phyloP scores from a whole-genome alignment of 306 rosid genomes.

The Canavalia gladiata region DNA sequence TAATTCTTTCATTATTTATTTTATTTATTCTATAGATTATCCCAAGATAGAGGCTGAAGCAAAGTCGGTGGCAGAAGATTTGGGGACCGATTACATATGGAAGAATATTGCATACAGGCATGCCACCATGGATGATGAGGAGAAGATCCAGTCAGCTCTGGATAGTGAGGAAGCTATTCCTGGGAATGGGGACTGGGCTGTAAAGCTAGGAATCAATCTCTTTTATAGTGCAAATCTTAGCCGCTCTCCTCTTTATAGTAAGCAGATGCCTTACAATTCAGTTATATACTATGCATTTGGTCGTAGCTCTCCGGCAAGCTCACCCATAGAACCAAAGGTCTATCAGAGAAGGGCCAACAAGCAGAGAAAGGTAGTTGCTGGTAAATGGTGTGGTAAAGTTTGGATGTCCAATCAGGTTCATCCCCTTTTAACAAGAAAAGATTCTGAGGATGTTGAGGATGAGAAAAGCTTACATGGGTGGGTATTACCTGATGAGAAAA shows the following conservation, averaged over 20 bases:
- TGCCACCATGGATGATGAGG: slow-evolving; percentile 80
- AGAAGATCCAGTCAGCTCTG: slow-evolving; percentile 84
- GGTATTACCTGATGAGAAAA: slow-evolving; percentile 64
- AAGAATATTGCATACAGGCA: slow-evolving; percentile 67
- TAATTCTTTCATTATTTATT: slow-evolving; percentile 43
- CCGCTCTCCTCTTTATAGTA: slow-evolving; percentile 92
- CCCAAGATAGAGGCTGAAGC: slow-evolving; percentile 95
- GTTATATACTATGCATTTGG: slow-evolving; percentile 94
- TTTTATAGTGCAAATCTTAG: slow-evolving; percentile 94
- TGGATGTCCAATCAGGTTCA: slow-evolving; percentile 99
- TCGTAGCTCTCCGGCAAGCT: slow-evolving; percentile 68
- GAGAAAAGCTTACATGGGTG: slow-evolving; percentile 59
- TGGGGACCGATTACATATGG: slow-evolving; percentile 72
- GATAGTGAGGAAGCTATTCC: slow-evolving; percentile 91
- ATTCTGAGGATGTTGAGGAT: slow-evolving; percentile 66
- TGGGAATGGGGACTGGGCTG: slow-evolving; percentile 97
- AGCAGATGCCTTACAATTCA: slow-evolving; percentile 98
- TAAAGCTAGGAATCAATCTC: slow-evolving; percentile 96
- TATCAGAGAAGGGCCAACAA: slow-evolving; percentile 74
- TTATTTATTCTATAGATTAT: slow-evolving; percentile 67
- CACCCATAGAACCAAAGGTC: slow-evolving; percentile 66
- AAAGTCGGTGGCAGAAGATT: slow-evolving; percentile 73
- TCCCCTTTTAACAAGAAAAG: slow-evolving; percentile 77
- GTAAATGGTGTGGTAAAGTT: slow-evolving; percentile 99
- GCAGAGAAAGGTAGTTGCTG: slow-evolving; percentile 89